Evolutionary conservation across 1,284 basidiomycete species (phyloP).

Genomic region (Gastroboletus turbinatus): DNA sequence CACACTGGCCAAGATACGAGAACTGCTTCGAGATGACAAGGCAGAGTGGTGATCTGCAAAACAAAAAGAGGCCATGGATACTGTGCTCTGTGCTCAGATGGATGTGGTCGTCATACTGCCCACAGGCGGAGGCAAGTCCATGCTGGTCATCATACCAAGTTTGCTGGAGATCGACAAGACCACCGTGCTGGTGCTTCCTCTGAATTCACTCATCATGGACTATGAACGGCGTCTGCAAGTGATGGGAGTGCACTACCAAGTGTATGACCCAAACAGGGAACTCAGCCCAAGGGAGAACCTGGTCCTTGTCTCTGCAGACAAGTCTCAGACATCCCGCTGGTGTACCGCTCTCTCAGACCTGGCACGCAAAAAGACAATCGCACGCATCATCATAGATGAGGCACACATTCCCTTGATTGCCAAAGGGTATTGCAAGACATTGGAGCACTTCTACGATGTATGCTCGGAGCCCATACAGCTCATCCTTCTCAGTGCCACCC

Average conservation of each 20-base stretch:
- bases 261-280: background rate
- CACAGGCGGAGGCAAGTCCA: slow-evolving; percentile 10
- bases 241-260: background rate
- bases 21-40: too few relatives aligned
- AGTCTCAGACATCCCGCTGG: background rate
- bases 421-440: background rate
- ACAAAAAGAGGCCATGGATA: too few relatives aligned
- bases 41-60: too few relatives aligned
- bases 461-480: background rate
- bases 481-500: background rate
- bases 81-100: background rate
- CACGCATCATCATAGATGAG: too few relatives aligned
- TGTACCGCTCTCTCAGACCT: background rate
- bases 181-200: background rate
- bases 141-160: slow-evolving; percentile 9
- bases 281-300: background rate
- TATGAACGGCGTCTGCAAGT: background rate
- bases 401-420: background rate
- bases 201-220: slow-evolving; percentile 1
- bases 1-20: too few relatives aligned
- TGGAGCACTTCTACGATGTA: too few relatives aligned
- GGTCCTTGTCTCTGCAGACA: slow-evolving; percentile 2
- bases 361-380: background rate
- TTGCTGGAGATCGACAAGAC: background rate
- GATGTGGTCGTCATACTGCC: background rate